Evolutionary conservation across 768 basidiomycete genomes (phyloP), one percentile per base, ranked within the genome.

Genomic region (Russula sp.): DNA sequence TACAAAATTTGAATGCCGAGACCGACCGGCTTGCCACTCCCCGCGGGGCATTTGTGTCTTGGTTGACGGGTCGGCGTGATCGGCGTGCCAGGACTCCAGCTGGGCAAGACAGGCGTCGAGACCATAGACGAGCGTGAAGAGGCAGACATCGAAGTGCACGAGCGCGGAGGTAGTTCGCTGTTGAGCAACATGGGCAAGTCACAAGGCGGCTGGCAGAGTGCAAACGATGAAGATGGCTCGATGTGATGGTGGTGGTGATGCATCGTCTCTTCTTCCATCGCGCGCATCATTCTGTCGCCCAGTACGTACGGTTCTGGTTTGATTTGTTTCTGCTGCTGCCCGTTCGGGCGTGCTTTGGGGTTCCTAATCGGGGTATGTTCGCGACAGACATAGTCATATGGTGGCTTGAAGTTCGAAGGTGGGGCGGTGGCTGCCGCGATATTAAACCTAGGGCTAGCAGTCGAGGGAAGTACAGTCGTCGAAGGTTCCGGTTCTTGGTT

Each of bases 1-100:
- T 59, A 63, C 18, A 63, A 32, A 30, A 67, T 57, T 52, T 67
- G 56, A 57, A 69, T 63, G 26, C 68, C 68, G 34, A 69, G 68
- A 40, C 68, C 68, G 26, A 66, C 51, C 5, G 55, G 62, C 44
- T 59, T 52, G 28, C 54, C 59, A 24, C 65, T 54, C 20, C 34
- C 57, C 0, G 48, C 50, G 18, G 65, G 18, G 13, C 53, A 57
- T 34, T 66, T 61, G 42, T 38, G 63, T 7, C 36, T 59, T 13
- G 63, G 64, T 51, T 57, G 64, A 28, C 65, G 62, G 24, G 67
- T 68, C 18, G 65, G 59, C 32, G 65, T 66, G 24, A 59, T 53
- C 48, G 63, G 57, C 5, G 65, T 56, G 34, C 30, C 52, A 14
- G 59, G 57, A 26, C 52, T 60, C 57, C 66, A 59, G 30, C 42